These are phyloP conservation scores for Friedmanniomyces endolithicus DNA, from an alignment of 495 filamentous ascomycete species.

Conservation along the genomic window DNA sequence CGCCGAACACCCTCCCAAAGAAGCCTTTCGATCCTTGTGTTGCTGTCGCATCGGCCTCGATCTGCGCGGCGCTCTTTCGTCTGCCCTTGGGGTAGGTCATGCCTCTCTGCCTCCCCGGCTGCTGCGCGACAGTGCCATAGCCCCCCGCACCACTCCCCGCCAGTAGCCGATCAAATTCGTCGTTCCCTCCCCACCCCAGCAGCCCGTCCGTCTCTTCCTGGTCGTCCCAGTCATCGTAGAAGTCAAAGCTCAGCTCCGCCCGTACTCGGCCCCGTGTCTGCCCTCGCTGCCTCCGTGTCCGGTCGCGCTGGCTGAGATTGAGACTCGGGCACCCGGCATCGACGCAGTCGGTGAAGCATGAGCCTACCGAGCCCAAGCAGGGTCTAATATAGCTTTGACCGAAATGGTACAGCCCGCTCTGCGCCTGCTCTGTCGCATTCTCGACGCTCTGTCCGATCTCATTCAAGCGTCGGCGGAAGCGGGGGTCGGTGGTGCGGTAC, in stretches of 20 bases:
- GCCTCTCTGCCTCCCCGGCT: conserved; percentile 59
- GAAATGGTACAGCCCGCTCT: conserved; percentile 78
- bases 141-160: conserved; percentile 48
- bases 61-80: conserved; percentile 52
- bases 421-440: conserved; percentile 79
- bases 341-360: conserved; percentile 56
- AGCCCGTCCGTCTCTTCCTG: conserved; percentile 54
- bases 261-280: conserved; percentile 41
- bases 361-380: conserved; percentile 55
- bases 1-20: conserved; percentile 60
- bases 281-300: conserved; percentile 50
- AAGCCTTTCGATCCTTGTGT: conserved; percentile 73
- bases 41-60: conserved; percentile 69
- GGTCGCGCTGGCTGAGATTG: conserved; percentile 43
- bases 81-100: conserved; percentile 62
- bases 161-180: conserved; percentile 78
- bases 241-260: conserved; percentile 81
- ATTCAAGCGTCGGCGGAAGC: conserved; percentile 86
- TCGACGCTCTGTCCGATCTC: conserved; percentile 87
- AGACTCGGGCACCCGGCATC: conserved; percentile 44
- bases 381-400: conserved; percentile 73
- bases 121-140: conserved; percentile 36
- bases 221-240: conserved; percentile 97
- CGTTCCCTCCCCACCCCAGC: conserved; percentile 60
- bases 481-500: conserved; percentile 63